These are phyloP conservation scores for Wilcoxina mikolae DNA, from an alignment of 495 filamentous ascomycete species.

Conservation along the genomic window DNA sequence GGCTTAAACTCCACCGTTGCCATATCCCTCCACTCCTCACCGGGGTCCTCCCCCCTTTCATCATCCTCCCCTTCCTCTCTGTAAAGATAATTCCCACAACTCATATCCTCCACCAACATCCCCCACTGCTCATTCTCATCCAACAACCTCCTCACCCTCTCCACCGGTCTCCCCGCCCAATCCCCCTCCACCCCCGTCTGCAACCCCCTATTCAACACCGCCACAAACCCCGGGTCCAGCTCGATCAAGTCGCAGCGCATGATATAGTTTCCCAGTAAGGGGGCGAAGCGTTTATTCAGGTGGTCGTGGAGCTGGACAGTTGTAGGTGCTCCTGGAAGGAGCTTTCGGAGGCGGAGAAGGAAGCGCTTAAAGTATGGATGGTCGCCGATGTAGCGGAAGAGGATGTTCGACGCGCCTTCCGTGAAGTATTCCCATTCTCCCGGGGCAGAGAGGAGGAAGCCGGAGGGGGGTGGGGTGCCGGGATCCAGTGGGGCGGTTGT, in stretches of 20 bases:
- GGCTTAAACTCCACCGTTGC: conserved; percentile 69
- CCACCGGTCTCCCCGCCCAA: conserved; percentile 23
- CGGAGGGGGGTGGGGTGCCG: conserved; percentile 15
- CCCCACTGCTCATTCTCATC: conserved; percentile 25
- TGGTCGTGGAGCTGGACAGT: conserved; percentile 21
- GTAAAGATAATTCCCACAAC: conserved; percentile 26
- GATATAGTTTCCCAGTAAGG: conserved; percentile 21
- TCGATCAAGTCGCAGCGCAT: conserved; percentile 23
- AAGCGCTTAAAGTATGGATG: conserved; percentile 27
- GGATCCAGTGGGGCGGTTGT: not conserved
- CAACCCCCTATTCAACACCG: conserved; percentile 16
- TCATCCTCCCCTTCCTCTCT: conserved; percentile 1
- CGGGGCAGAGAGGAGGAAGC: conserved; percentile 20
- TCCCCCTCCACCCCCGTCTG: conserved; percentile 11
- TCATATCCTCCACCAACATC: conserved; percentile 28
- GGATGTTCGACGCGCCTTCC: conserved; percentile 52
- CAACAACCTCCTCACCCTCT: conserved; percentile 16
- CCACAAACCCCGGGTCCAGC: conserved; percentile 16
- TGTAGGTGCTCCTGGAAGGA: conserved; percentile 22
- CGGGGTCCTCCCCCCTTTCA: conserved; percentile 10
- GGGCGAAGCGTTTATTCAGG: conserved; percentile 21
- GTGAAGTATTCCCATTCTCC: conserved; percentile 26
- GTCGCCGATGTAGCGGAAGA: conserved; percentile 40
- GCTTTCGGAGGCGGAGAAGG: conserved; percentile 27
- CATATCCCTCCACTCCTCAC: conserved; percentile 26